Conservation (phyloP, 1,284 basidiomycete genomes). For the Papiliotrema fonsecae region DNA sequence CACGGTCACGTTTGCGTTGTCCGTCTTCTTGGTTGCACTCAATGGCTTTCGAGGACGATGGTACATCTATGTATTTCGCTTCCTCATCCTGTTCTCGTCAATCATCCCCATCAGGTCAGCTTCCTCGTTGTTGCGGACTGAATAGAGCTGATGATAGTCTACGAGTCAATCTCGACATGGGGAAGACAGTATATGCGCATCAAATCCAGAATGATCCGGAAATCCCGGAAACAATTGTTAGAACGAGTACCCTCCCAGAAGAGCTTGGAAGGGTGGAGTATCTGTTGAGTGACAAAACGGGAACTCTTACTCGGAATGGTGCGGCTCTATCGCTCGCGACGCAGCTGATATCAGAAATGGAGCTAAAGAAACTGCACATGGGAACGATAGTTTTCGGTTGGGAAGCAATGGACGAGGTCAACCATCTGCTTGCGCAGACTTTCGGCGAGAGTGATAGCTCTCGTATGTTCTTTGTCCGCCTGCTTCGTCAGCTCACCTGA, state of each 20-base stretch:
- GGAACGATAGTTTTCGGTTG: constrained; percentile 95
- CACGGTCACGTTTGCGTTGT: constrained; percentile 85
- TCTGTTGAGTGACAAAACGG: constrained; percentile 93
- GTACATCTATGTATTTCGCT: constrained; percentile 95
- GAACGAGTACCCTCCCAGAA: constrained; percentile 94
- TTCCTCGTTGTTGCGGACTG: background rate
- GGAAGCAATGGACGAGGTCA: constrained; percentile 98
- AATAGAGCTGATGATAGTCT: constrained; percentile 55
- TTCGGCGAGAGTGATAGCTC: no score
- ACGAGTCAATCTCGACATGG: constrained; percentile 98
- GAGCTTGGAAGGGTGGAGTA: constrained; percentile 96
- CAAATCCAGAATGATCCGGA: constrained; percentile 91
- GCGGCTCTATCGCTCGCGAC: constrained; percentile 28
- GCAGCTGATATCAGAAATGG: constrained; percentile 99
- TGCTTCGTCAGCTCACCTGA: no score
- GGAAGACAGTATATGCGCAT: constrained; percentile 94
- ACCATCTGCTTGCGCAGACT: constrained; percentile 75
- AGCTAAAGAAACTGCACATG: constrained; percentile 97
- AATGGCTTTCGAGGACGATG: constrained; percentile 95
- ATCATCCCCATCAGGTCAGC: constrained; percentile 96
- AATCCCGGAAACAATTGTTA: constrained; percentile 91
- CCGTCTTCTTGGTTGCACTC: constrained; percentile 83
- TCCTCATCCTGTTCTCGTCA: constrained; percentile 94
- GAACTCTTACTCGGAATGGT: constrained; percentile 97
- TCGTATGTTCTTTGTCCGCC: no score